A percentile compares a stretch with the other conserved stretches of the same genome.
phyloP scores from a whole-genome alignment of 2,329 filamentous ascomycete genomes.

The Pseudophaeomoniella oleicola region DNA sequence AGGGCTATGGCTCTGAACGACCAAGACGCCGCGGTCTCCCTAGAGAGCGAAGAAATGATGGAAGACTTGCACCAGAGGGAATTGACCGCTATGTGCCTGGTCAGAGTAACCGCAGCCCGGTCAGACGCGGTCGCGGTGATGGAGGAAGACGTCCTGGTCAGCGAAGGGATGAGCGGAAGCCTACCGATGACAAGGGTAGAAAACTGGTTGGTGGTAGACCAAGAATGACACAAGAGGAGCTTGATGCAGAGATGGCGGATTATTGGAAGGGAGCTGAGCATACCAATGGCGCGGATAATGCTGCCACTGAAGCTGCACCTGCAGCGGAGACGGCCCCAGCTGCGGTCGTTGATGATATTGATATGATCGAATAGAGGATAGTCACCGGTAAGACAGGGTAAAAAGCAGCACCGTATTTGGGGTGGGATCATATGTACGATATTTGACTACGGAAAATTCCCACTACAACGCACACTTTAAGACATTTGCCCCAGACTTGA shows the following conservation, averaged over 20 bases:
- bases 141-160: slow-evolving; percentile 31
- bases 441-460: too few relatives aligned
- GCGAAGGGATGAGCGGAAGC: slow-evolving; percentile 20
- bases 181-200: slow-evolving; percentile 20
- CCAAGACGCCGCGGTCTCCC: slow-evolving; percentile 23
- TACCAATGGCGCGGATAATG: slow-evolving; percentile 21
- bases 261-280: slow-evolving; percentile 52
- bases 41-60: slow-evolving; percentile 38
- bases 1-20: slow-evolving; percentile 21
- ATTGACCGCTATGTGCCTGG: slow-evolving; percentile 72
- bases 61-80: slow-evolving; percentile 45
- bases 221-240: slow-evolving; percentile 78
- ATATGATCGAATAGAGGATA: slow-evolving; percentile 50
- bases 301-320: slow-evolving; percentile 10
- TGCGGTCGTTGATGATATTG: slow-evolving; percentile 41
- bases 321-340: slow-evolving; percentile 18
- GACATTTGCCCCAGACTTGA: too few relatives aligned
- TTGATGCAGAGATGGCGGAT: slow-evolving; percentile 94
- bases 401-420: too few relatives aligned
- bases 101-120: slow-evolving; percentile 25
- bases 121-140: slow-evolving; percentile 36
- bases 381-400: too few relatives aligned
- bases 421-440: too few relatives aligned
- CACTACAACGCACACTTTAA: too few relatives aligned
- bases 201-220: slow-evolving; percentile 41